Evolutionary conservation across 2,329 filamentous ascomycete species (phyloP), one percentile per base, ranked within the genome.

Genomic region (Trichoderma brevicompactum): DNA sequence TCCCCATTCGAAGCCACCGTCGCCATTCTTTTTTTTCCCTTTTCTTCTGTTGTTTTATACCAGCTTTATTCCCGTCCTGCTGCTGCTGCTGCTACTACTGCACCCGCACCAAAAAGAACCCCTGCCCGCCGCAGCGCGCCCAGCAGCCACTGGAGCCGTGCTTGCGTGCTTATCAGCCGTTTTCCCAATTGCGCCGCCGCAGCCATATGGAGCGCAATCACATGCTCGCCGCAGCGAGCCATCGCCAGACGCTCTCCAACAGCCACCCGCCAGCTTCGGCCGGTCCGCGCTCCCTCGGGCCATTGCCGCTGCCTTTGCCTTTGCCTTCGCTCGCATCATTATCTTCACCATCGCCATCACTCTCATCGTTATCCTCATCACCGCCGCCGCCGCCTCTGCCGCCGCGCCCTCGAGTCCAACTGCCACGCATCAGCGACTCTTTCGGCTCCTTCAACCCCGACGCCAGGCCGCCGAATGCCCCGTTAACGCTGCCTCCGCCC

Each of bases 171-270:
- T 50, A 60, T 60, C 64, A 63, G 48, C 48, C 59, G 59, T 19
- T 52, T 49, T 49, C 50, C 17, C 53, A 17, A 19, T 10, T 58
- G 34, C 40, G 34, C 52, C 52, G 36, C 36, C 15, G 34, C 50
- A 28, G 23, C 36, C 52, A 55, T 55, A 63, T 66, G 65, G 60
- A 56, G 48, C 69, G 66, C 66, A 69, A 71, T 71, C 70, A 71
- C 70, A 71, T 71, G 70, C 52, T 38, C 36, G 36, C 36, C 7
- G 36, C 36, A 10, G 36, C 36, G 36, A 55, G 40, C 36, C 69
- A 69, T 69, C 65, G 66, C 67, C 38, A 62, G 41, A 46, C 59
- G 41, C 38, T 63, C 38, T 6, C 49, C 65, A 63, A 38, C 65
- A 63, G 65, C 48, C 55, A 52, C 55, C 15, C 28, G 34, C 34